These are phyloP conservation scores for Xylaria sp. DNA, from an alignment of 2,329 filamentous ascomycete species.

Conservation along the genomic window DNA sequence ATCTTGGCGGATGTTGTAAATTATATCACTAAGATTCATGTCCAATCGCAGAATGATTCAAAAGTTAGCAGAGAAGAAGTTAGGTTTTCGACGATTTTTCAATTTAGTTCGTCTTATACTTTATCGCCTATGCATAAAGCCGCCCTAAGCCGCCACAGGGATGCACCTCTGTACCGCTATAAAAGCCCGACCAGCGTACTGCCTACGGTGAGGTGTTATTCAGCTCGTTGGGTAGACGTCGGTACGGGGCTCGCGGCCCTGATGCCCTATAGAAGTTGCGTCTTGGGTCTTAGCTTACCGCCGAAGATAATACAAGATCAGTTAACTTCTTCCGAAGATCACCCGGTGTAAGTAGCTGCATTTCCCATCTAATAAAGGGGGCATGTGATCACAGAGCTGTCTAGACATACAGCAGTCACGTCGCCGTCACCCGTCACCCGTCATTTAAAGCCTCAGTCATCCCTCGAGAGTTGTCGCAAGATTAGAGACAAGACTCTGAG, in stretches of 20 bases:
- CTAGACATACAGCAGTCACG: too few species aligned
- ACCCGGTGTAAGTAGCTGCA: too few species aligned
- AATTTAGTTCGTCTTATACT: not conserved
- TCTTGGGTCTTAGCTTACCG: not conserved
- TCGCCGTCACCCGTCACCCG: too few species aligned
- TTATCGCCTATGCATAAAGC: slow-evolving; percentile 2
- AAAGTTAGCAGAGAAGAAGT: not conserved
- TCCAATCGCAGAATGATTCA: not conserved
- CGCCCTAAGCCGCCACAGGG: slow-evolving; percentile 2
- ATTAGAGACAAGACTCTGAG: too few species aligned
- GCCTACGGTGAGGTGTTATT: not conserved
- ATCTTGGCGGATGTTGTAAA: slow-evolving; percentile 16
- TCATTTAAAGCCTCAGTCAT: too few species aligned
- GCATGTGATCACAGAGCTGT: too few species aligned
- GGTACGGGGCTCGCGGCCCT: not conserved
- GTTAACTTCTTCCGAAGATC: too few species aligned
- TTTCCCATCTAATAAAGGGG: not conserved
- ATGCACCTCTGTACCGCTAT: not conserved
- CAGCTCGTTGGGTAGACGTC: too few species aligned
- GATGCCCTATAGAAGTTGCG: not conserved
- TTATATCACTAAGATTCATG: not conserved
- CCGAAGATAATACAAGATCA: too few species aligned
- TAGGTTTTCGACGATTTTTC: not conserved
- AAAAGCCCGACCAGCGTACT: not conserved
- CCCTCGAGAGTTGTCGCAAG: too few species aligned